A percentile compares a stretch with the other conserved stretches of the same genome.
These are phyloP conservation scores for Podila clonocystis DNA, from an alignment of 192 early-diverging fungal species.

Conservation along the genomic window DNA sequence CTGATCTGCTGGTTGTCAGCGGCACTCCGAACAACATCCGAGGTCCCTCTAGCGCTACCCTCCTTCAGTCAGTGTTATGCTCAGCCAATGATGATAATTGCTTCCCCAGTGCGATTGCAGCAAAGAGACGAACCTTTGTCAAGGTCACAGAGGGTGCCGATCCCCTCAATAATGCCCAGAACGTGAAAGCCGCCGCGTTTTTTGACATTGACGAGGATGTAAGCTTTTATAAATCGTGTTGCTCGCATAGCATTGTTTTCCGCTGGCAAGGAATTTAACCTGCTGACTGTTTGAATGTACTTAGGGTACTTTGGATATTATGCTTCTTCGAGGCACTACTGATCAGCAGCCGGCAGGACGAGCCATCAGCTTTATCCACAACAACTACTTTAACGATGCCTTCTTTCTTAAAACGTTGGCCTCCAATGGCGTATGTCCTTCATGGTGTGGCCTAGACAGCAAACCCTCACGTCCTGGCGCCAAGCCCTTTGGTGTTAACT, in stretches of 20 bases:
- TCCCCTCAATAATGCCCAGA: slow-evolving; percentile 57
- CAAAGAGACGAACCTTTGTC: slow-evolving; percentile 69
- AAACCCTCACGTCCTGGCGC: slow-evolving; percentile 21
- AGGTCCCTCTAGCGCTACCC: slow-evolving; percentile 61
- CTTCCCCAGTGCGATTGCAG: slow-evolving; percentile 46
- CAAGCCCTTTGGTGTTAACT: slow-evolving; percentile 85
- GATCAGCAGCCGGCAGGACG: slow-evolving; percentile 55
- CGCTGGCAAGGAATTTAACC: not conserved
- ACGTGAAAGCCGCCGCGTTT: slow-evolving; percentile 75
- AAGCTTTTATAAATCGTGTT: slow-evolving; percentile 24
- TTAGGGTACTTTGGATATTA: slow-evolving; percentile 84
- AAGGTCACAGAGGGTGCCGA: slow-evolving; percentile 73
- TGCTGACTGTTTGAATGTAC: not conserved
- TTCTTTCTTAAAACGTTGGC: slow-evolving; percentile 91
- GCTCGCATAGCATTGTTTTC: not conserved
- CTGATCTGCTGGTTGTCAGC: slow-evolving; percentile 83
- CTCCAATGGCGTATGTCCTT: slow-evolving; percentile 74
- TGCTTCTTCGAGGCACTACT: slow-evolving; percentile 64
- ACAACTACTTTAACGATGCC: slow-evolving; percentile 94
- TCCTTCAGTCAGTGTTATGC: slow-evolving; percentile 77
- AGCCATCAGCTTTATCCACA: slow-evolving; percentile 71
- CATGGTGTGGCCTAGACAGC: slow-evolving; percentile 55
- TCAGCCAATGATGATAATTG: slow-evolving; percentile 50
- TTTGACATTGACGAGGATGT: slow-evolving; percentile 94
- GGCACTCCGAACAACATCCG: slow-evolving; percentile 47